Conservation (phyloP, 2,329 filamentous ascomycete genomes). For the Thielaviopsis cerberus region DNA sequence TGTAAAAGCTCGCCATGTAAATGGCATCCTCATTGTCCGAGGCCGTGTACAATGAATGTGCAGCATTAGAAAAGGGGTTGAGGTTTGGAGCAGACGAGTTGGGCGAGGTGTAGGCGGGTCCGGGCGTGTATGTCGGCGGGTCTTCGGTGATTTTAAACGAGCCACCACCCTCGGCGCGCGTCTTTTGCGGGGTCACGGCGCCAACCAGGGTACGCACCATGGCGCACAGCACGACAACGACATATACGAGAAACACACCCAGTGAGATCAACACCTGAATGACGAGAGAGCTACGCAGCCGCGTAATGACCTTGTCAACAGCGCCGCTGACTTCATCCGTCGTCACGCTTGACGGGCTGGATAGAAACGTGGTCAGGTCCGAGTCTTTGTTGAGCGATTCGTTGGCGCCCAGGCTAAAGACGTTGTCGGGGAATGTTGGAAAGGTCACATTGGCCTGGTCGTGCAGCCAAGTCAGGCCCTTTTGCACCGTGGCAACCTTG, state of each 20-base stretch:
- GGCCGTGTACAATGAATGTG: not conserved
- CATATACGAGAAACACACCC: slow-evolving; percentile 55
- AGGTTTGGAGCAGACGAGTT: not conserved
- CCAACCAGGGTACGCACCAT: slow-evolving; percentile 45
- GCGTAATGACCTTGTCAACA: slow-evolving; percentile 48
- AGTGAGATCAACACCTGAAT: slow-evolving; percentile 66
- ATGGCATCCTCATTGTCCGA: not conserved
- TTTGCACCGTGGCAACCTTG: slow-evolving; percentile 70
- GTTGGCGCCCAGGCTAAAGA: slow-evolving; percentile 63
- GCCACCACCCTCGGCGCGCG: slow-evolving; percentile 22
- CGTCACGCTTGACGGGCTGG: slow-evolving; percentile 53
- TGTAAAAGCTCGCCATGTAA: not conserved
- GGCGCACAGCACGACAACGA: slow-evolving; percentile 59
- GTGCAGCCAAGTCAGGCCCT: slow-evolving; percentile 82
- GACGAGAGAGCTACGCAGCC: slow-evolving; percentile 48
- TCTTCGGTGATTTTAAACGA: slow-evolving; percentile 1
- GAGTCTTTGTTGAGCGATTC: slow-evolving; percentile 38
- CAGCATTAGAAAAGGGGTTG: not conserved
- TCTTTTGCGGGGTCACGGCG: slow-evolving; percentile 40
- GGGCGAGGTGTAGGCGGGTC: not conserved
- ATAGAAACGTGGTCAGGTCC: slow-evolving; percentile 51
- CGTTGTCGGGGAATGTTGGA: slow-evolving; percentile 58
- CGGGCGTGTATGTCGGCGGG: slow-evolving; percentile 6
- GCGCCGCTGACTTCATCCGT: slow-evolving; percentile 68
- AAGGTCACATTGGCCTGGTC: slow-evolving; percentile 71